These are phyloP conservation scores for Fusarium mundagurra DNA, from an alignment of 2,329 filamentous ascomycete genomes.

Conservation along the genomic window DNA sequence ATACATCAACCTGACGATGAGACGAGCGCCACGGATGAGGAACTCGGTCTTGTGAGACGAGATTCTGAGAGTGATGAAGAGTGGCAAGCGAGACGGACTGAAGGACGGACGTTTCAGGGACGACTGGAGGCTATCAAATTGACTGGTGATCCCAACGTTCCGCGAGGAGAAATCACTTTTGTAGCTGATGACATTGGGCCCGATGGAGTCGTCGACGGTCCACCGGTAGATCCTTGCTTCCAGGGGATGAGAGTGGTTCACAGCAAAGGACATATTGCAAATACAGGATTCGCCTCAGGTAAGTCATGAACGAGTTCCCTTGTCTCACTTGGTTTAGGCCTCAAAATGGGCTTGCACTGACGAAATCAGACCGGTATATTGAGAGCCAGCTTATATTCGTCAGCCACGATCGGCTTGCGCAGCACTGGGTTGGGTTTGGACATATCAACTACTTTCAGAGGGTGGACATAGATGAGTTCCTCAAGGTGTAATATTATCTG, in stretches of 20 bases:
- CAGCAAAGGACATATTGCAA: slow-evolving; percentile 81
- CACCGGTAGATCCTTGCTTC: slow-evolving; percentile 73
- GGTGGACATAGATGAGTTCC: slow-evolving; percentile 66
- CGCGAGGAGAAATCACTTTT: slow-evolving; percentile 86
- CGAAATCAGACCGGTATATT: slow-evolving; percentile 73
- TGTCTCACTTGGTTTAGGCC: accelerated
- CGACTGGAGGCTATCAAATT: slow-evolving; percentile 86
- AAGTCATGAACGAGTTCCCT: slow-evolving; percentile 23
- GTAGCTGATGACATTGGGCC: slow-evolving; percentile 80
- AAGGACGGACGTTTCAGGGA: slow-evolving; percentile 67
- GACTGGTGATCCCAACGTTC: slow-evolving; percentile 90
- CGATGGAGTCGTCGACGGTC: slow-evolving; percentile 68
- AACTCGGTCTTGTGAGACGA: slow-evolving; percentile 52
- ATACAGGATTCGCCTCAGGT: slow-evolving; percentile 77
- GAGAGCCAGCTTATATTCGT: slow-evolving; percentile 81
- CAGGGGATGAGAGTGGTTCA: slow-evolving; percentile 77
- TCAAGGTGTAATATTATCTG: slow-evolving; percentile 32
- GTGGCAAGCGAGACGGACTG: slow-evolving; percentile 57
- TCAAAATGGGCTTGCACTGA: background rate
- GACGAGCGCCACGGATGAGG: slow-evolving; percentile 49
- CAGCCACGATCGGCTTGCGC: slow-evolving; percentile 79
- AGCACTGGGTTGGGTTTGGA: slow-evolving; percentile 77
- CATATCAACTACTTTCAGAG: slow-evolving; percentile 70
- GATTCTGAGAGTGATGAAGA: slow-evolving; percentile 56
- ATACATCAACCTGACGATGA: slow-evolving; percentile 74